phyloP scores from a whole-genome alignment of 441 rosid genomes.

The Cnidoscolus chayamansa region DNA sequence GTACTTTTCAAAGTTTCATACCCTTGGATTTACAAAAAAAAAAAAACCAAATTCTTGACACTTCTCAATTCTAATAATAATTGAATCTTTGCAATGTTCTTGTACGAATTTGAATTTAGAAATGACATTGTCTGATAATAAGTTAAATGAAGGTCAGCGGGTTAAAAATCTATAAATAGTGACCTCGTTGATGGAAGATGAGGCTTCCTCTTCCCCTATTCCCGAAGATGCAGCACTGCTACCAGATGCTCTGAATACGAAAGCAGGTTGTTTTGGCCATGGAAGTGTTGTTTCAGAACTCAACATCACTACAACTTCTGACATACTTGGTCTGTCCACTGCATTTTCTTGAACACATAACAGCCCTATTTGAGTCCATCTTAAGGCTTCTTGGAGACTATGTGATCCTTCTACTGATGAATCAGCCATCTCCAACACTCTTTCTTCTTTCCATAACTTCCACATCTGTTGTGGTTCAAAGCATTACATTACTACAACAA shows the following conservation, averaged over 20 bases:
- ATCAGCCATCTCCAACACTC: constrained; percentile 34
- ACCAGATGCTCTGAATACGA: not conserved
- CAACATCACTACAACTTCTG: constrained; percentile 37
- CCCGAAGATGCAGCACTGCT: not conserved
- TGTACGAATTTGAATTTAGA: no score
- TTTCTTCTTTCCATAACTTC: constrained; percentile 38
- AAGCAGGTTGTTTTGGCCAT: constrained; percentile 23
- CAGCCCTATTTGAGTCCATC: constrained; percentile 42
- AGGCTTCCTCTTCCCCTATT: not conserved
- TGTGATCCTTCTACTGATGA: constrained; percentile 21
- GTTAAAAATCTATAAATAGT: not conserved
- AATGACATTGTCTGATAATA: no score
- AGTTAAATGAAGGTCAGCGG: not conserved
- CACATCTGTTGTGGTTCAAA: constrained; percentile 35
- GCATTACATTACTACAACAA: not conserved
- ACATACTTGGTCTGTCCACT: constrained; percentile 43
- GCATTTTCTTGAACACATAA: constrained; percentile 41
- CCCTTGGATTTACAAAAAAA: no score
- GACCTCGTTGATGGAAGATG: constrained; percentile 2
- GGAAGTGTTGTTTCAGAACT: constrained; percentile 25
- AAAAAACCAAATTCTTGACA: no score
- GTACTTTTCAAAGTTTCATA: no score
- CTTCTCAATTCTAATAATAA: no score
- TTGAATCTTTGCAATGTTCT: no score
- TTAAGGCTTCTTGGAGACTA: constrained; percentile 23